phyloP scores from a whole-genome alignment of 345 rosid species.

The Eucalyptus fibrosa region DNA sequence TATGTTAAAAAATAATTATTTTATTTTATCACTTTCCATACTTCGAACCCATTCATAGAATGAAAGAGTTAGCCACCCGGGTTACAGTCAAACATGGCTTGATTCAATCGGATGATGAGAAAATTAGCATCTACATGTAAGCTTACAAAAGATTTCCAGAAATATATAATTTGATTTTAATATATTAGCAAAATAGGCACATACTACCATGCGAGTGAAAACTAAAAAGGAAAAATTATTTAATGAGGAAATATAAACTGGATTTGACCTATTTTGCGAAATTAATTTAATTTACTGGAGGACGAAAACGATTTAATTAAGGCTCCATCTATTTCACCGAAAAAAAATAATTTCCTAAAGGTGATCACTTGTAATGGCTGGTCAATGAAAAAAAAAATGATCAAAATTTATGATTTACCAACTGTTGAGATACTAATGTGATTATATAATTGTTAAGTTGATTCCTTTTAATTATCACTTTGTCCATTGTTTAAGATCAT shows the following conservation, averaged over 20 bases:
- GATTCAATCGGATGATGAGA: not conserved
- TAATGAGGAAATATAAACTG: not conserved
- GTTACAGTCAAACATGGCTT: not conserved
- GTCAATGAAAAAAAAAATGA: not conserved
- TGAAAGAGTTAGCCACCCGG: not conserved
- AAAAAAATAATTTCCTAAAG: too few relatives aligned
- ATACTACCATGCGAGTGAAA: not conserved
- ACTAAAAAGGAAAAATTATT: not conserved
- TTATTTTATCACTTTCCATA: not conserved
- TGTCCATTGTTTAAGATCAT: not conserved
- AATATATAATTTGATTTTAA: not conserved
- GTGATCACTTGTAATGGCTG: not conserved
- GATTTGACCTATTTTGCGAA: not conserved
- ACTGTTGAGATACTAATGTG: not conserved
- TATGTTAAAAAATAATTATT: not conserved
- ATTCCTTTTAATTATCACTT: not conserved
- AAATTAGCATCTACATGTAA: not conserved
- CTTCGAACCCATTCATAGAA: not conserved
- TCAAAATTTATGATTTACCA: not conserved
- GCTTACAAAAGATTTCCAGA: not conserved
- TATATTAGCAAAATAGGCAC: not conserved
- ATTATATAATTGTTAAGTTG: not conserved
- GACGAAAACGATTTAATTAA: not conserved
- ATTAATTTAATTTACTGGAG: not conserved
- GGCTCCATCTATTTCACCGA: accelerated